Base-by-base conservation (phyloP, 768 basidiomycete genomes). In the Filobasidium wieringae region DNA sequence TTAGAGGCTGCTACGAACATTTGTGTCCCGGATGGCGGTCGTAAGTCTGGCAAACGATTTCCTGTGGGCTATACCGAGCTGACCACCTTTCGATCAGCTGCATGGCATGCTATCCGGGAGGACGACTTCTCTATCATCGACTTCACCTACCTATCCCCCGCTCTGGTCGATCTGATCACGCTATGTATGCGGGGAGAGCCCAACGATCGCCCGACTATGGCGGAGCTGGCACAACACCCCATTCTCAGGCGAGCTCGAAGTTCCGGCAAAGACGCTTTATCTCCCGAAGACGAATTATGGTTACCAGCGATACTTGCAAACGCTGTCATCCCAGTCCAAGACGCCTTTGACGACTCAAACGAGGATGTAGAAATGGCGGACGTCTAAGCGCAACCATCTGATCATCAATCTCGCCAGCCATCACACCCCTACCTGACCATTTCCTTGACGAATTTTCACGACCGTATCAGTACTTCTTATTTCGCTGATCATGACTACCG, bases 1-100 rank as follows among this genome's bases (percentile, higher is more conserved):
- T 81, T 99, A 51, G 95, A 99, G 79, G 85, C 89, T 54, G 87
- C 92, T 51, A 82, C 89, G 61, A 99, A 99, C 70, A 92, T 97
- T 67, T 83, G 96, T 53, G 89, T 99, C 39, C 95, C 95, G 74
- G 90, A 91, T 76, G 91, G 72, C 85, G 91, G 90, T 82, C 51
- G 54, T 63, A 31, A 62, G 54, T 55, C n/a, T 51, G 15, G 40
- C 32, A 14, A 19, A 12, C 22, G 4, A 15, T 19, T 17, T n/a
- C 19, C 27, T n/a, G 32, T 66, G 59, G 63, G 57, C 60, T 70
- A 90, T 88, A 78, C 53, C n/a, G 37, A 49, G 56, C 36, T 55
- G 43, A 30, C 33, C 41, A 51, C 12, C 19, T 17, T 17, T 29
- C 60, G 39, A 15, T 91, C 90, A 36, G 84, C 87, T 53, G 81